These are phyloP conservation scores for Scortechinia acanthostroma DNA, from an alignment of 2,329 filamentous ascomycete species.

Conservation along the genomic window DNA sequence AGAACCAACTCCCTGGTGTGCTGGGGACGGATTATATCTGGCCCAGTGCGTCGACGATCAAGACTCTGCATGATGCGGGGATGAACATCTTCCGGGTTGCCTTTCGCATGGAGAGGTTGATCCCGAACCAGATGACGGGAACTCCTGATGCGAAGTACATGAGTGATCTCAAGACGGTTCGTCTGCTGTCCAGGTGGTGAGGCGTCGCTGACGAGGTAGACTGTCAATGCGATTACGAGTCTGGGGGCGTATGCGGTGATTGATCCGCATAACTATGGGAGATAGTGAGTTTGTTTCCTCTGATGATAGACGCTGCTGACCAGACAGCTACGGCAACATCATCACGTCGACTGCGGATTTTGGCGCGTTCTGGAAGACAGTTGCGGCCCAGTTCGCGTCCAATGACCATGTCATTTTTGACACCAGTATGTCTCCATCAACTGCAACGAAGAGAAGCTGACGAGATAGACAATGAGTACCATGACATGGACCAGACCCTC, in stretches of 20 bases:
- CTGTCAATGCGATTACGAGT: conserved; percentile 20
- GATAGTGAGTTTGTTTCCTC: conserved; percentile 16
- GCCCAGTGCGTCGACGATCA: conserved; percentile 39
- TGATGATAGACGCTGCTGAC: too few relatives aligned
- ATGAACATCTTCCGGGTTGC: conserved; percentile 50
- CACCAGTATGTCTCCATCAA: conserved; percentile 35
- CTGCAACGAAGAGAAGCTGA: too few relatives aligned
- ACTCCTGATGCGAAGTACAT: conserved; percentile 30
- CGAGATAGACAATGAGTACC: conserved; percentile 48
- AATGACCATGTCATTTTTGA: conserved; percentile 55
- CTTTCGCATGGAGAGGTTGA: conserved; percentile 47
- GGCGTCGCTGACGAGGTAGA: too few relatives aligned
- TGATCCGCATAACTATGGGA: conserved; percentile 56
- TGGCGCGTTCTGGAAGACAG: conserved; percentile 44
- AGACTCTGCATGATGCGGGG: conserved; percentile 40
- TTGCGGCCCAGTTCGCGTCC: conserved; percentile 41
- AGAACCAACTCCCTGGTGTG: conserved; percentile 42
- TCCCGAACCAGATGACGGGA: conserved; percentile 31
- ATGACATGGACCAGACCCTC: conserved; percentile 51
- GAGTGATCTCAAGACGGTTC: too few relatives aligned
- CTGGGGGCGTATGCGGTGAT: conserved; percentile 41
- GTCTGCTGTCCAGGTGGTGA: too few relatives aligned
- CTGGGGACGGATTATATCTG: conserved; percentile 57
- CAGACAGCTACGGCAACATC: conserved; percentile 41
- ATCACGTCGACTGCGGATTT: conserved; percentile 45